Conservation (phyloP, 1,284 basidiomycete genomes). For the Microbotryum scabiosae region DNA sequence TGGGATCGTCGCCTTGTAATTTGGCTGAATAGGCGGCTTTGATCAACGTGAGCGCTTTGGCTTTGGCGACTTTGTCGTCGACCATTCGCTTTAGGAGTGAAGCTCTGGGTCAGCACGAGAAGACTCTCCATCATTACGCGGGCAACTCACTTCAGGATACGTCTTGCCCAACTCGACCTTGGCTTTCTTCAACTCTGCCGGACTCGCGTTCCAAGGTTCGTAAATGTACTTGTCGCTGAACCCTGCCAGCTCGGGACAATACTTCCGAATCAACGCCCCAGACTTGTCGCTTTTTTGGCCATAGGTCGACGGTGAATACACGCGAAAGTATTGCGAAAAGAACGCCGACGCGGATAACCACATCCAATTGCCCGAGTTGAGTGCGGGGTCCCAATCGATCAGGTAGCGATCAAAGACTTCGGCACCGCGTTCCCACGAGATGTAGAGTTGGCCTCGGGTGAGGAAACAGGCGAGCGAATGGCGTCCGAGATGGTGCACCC, state of each 20-base stretch:
- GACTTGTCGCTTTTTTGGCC: constrained; percentile 45
- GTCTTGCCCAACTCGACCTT: constrained; percentile 42
- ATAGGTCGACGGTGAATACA: constrained; percentile 34
- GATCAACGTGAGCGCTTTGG: constrained; percentile 36
- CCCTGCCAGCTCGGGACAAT: constrained; percentile 44
- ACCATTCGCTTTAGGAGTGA: constrained; percentile 35
- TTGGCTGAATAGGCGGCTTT: constrained; percentile 39
- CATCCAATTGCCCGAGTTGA: constrained; percentile 47
- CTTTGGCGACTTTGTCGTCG: constrained; percentile 40
- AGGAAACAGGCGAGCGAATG: constrained; percentile 51
- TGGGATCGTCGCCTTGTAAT: constrained; percentile 18
- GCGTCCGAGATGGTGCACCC: constrained; percentile 48
- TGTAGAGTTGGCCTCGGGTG: constrained; percentile 50
- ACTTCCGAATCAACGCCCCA: constrained; percentile 44
- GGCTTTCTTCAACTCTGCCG: constrained; percentile 39
- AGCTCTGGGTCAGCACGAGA: background rate
- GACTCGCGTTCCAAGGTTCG: constrained; percentile 41
- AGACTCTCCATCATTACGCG: constrained; percentile 1
- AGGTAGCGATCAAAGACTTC: constrained; percentile 47
- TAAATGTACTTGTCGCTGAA: constrained; percentile 46
- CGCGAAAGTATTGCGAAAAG: constrained; percentile 33
- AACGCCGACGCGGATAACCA: constrained; percentile 47
- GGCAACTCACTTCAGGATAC: constrained; percentile 36
- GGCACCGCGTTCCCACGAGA: constrained; percentile 51
- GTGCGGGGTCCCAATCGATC: constrained; percentile 42